Evolutionary conservation across 1,139 yeast genomes (phyloP).

Genomic region (Arxiozyma bovina): DNA sequence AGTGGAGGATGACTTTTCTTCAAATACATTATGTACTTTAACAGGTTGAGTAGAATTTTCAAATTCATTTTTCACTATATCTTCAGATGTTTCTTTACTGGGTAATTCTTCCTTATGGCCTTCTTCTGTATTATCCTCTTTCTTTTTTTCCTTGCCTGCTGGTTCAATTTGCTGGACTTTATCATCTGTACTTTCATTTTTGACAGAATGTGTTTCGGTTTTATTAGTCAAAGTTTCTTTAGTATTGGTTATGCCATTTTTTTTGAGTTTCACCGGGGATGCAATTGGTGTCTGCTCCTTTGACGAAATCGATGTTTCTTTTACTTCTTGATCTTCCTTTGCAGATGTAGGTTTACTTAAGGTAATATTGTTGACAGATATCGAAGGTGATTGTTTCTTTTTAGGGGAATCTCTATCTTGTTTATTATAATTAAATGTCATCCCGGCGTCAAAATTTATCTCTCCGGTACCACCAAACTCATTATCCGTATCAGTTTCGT

Average conservation of each 20-base stretch:
- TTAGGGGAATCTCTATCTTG: conserved; percentile 21
- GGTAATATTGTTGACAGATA: not conserved
- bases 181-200: not conserved
- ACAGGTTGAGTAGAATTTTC: not conserved
- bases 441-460: conserved; percentile 26
- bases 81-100: not conserved
- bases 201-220: conserved; percentile 1
- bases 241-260: too few species aligned
- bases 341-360: not conserved
- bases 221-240: conserved; percentile 1
- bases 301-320: not conserved
- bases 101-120: not conserved
- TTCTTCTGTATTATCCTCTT: too few species aligned
- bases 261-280: not conserved
- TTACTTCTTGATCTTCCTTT: not conserved
- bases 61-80: not conserved
- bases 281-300: not conserved
- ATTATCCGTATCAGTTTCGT: conserved; percentile 31
- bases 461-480: conserved; percentile 25
- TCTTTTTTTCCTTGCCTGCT: not conserved
- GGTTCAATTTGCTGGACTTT: not conserved
- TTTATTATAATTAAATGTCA: conserved; percentile 30
- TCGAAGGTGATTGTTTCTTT: conserved; percentile 1
- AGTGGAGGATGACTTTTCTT: conserved; percentile 25
- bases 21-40: conserved; percentile 23